Base-by-base conservation (phyloP, 2,329 filamentous ascomycete genomes). In the Monosporascus sp. region DNA sequence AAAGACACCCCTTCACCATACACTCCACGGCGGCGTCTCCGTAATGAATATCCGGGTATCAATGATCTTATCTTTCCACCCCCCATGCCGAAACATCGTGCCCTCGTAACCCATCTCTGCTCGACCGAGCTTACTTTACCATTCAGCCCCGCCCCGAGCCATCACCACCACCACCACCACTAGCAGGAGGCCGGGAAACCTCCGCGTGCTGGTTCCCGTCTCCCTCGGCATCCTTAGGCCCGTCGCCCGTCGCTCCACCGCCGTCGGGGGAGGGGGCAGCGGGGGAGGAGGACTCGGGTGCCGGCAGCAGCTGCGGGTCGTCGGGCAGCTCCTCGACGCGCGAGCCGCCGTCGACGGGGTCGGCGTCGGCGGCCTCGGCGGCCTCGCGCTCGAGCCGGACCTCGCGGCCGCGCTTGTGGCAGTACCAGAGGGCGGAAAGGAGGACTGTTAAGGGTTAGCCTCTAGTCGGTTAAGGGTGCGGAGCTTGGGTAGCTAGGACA, bases 401-500 rank as follows among this genome's bases (percentile, higher is more conserved):
- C 73, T 99, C 93, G 45, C 84, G 84, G 39, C 94, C 94, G 51
- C 94, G 88, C 75, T 97, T 97, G 72, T 97, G 88, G 73, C 92
- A 97, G 73, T 97, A 99, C 92, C 93, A 99, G 63, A 97, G 85
- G 45, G 96, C 90, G 67, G 96, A 94, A 52, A 99, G 81, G 17
- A 97, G 79, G 51, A 97, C 89, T 46, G 24, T 46, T 14, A n/a
- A 9, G 20, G 20, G 15, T 25, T n/a, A 22, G 15, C 11, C 22
- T 6, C 25, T 27, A 44, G 43, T 27, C 25, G 25, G 22, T 18
- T 27, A 15, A 44, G 14, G n/a, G 6, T 11, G 41, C 9, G 31
- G 31, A 4, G 89, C 52, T 56, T 49, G 18, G 25, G 37, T 35
- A 7, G 45, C 39, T 43, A 43, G 46, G 22, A 48, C n/a, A 15